Percentiles rank a stretch among this genome's conserved stretches.
Conservation (phyloP, 345 rosid genomes). For the Linum tenue region DNA sequence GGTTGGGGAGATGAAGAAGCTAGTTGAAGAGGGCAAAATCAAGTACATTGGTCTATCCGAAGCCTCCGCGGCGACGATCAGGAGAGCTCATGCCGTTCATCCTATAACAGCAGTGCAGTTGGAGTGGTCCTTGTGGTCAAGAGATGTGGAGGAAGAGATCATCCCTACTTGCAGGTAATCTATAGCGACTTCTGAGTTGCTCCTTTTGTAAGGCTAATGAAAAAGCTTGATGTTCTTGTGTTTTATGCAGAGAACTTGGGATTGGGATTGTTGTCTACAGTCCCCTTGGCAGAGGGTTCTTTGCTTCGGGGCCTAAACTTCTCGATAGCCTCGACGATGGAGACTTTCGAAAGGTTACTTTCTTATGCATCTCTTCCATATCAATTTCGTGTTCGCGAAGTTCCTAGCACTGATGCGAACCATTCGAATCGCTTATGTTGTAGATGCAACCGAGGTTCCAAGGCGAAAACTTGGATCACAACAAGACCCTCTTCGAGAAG, state of each 20-base stretch:
- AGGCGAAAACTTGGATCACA: constrained; percentile 48
- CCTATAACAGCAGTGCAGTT: constrained; percentile 60
- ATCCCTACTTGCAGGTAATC: constrained; percentile 23
- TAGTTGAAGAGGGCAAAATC: constrained; percentile 66
- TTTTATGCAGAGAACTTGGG: constrained; percentile 1
- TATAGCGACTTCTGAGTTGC: not conserved
- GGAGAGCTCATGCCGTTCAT: constrained; percentile 75
- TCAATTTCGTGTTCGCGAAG: not conserved
- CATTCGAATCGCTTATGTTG: not conserved
- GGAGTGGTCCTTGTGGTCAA: constrained; percentile 76
- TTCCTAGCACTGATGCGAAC: not conserved
- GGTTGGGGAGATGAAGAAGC: constrained; percentile 60
- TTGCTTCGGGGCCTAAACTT: not conserved
- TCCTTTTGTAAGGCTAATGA: no score
- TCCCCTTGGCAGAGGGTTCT: constrained; percentile 7
- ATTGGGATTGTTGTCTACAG: constrained; percentile 10
- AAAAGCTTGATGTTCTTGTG: no score
- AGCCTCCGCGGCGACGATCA: constrained; percentile 73
- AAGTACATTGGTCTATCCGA: constrained; percentile 63
- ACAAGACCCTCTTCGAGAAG: constrained; percentile 29
- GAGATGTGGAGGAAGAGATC: constrained; percentile 72
- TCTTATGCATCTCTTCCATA: not conserved
- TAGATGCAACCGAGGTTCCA: constrained; percentile 52
- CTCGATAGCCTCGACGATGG: not conserved
- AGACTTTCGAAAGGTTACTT: not conserved